phyloP scores from a whole-genome alignment of 2,329 filamentous ascomycete species.

The Teratosphaeria destructans region DNA sequence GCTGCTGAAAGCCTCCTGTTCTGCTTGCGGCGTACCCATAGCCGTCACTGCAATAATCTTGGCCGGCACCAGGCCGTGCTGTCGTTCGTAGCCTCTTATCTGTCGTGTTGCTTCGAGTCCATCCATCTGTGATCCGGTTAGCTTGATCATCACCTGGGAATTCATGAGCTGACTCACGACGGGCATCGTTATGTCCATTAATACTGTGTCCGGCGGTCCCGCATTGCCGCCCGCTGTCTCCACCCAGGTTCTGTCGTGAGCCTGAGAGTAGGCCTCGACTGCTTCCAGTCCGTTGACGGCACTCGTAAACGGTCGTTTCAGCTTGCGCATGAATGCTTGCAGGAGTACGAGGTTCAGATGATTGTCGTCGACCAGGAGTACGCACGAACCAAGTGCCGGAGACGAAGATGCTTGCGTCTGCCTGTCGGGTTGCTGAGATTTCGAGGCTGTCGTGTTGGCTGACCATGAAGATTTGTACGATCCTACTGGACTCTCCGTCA shows the following conservation, averaged over 20 bases:
- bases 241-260: conserved; percentile 10
- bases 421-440: neutral
- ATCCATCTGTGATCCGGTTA: conserved; percentile 26
- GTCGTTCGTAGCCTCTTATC: conserved; percentile 19
- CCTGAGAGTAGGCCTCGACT: conserved; percentile 7
- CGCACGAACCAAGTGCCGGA: neutral
- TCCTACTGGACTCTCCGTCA: neutral
- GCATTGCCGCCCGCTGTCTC: conserved; percentile 3
- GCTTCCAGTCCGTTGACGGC: conserved; percentile 10
- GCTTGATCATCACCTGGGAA: conserved; percentile 28
- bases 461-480: neutral
- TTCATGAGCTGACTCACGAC: neutral
- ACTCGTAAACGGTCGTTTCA: conserved; percentile 4
- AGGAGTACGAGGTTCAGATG: conserved; percentile 22
- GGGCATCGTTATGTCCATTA: neutral
- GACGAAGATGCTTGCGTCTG: neutral
- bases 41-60: conserved; percentile 24
- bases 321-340: conserved; percentile 12
- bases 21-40: conserved; percentile 18
- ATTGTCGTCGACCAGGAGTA: conserved; percentile 26
- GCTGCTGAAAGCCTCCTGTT: conserved; percentile 15
- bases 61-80: conserved; percentile 3
- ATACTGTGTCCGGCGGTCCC: neutral
- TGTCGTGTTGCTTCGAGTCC: conserved; percentile 21
- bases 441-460: neutral